Conservation (phyloP, 495 filamentous ascomycete species). For the Lasiosphaeria ovina region DNA sequence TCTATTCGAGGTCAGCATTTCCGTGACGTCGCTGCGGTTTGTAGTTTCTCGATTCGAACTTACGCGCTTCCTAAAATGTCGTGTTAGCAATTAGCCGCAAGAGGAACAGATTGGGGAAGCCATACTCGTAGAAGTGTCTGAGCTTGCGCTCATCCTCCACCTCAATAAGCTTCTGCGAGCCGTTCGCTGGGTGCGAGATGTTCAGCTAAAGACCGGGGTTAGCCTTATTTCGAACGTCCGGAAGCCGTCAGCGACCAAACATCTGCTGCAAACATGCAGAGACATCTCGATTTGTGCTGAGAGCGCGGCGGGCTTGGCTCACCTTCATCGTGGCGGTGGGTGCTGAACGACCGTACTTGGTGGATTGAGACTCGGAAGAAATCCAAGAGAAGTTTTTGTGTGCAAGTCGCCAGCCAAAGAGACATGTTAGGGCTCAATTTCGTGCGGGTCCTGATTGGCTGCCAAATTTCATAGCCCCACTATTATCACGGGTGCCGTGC, state of each 20-base stretch:
- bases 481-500: neutral
- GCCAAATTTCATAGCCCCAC: neutral
- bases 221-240: constrained; percentile 14
- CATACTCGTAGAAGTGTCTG: constrained; percentile 58
- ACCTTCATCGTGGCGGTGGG: constrained; percentile 42
- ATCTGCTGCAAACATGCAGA: neutral
- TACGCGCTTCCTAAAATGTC: constrained; percentile 35
- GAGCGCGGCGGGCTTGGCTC: constrained; percentile 4
- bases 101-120: constrained; percentile 19
- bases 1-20: constrained; percentile 52
- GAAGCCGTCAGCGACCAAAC: neutral
- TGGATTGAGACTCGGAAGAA: constrained; percentile 27
- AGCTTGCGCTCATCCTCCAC: constrained; percentile 93
- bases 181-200: constrained; percentile 97
- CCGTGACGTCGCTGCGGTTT: neutral
- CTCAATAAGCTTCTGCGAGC: constrained; percentile 98
- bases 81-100: constrained; percentile 13
- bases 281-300: neutral
- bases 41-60: constrained; percentile 19
- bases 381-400: constrained; percentile 36
- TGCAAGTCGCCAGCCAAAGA: constrained; percentile 20
- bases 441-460: constrained; percentile 24
- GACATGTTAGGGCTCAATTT: constrained; percentile 33
- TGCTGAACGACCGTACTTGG: constrained; percentile 34
- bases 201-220: constrained; percentile 62